A percentile compares a stretch with the other conserved stretches of the same genome.
These are phyloP conservation scores for Leccinum arenicola DNA, from an alignment of 768 basidiomycete genomes.

Conservation along the genomic window DNA sequence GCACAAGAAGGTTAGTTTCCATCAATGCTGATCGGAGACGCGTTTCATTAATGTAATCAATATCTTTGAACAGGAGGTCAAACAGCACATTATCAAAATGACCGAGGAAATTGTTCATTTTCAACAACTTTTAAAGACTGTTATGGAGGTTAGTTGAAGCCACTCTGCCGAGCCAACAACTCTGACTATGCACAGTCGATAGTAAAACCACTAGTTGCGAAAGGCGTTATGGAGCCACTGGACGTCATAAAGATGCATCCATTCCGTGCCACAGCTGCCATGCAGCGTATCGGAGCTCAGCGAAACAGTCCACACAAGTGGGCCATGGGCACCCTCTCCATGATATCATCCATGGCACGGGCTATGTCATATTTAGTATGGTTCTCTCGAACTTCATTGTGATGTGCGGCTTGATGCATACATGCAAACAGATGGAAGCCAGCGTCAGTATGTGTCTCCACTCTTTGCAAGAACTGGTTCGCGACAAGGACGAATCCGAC, in stretches of 20 bases:
- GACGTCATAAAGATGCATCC: slow-evolving; percentile 67
- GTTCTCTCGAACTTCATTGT: not conserved
- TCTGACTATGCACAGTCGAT: slow-evolving; percentile 26
- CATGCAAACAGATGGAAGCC: slow-evolving; percentile 64
- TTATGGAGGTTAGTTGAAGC: slow-evolving; percentile 65
- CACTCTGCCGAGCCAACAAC: not conserved
- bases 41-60: not conserved
- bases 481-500: slow-evolving; percentile 34
- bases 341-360: slow-evolving; percentile 61
- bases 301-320: slow-evolving; percentile 37
- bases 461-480: slow-evolving; percentile 49
- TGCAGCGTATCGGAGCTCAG: slow-evolving; percentile 38
- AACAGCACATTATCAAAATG: slow-evolving; percentile 77
- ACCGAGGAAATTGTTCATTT: slow-evolving; percentile 61
- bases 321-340: slow-evolving; percentile 50
- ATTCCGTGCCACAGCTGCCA: slow-evolving; percentile 50
- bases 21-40: not conserved
- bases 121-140: slow-evolving; percentile 59
- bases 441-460: slow-evolving; percentile 78
- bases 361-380: slow-evolving; percentile 88
- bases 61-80: slow-evolving; percentile 49
- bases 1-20: slow-evolving; percentile 69
- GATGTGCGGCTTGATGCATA: not conserved
- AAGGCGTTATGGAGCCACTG: slow-evolving; percentile 46
- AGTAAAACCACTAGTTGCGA: slow-evolving; percentile 34